These are phyloP conservation scores for Spathaspora sp. DNA, from an alignment of 805 yeast genomes.

Conservation along the genomic window DNA sequence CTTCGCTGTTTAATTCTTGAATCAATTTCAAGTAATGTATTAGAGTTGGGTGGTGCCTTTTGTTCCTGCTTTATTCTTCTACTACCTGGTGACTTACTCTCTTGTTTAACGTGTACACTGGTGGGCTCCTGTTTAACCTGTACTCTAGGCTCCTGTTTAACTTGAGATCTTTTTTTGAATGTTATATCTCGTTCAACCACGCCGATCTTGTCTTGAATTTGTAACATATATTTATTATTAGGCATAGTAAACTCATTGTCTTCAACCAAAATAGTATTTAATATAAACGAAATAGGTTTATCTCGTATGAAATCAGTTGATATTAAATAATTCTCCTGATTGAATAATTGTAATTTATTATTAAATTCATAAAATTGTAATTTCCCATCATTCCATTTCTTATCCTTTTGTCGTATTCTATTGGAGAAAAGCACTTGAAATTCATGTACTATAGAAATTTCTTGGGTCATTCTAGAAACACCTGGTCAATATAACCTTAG, in stretches of 20 bases:
- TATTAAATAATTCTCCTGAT: conserved; percentile 31
- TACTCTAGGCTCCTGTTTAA: neutral
- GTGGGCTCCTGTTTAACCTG: no score
- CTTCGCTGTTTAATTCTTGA: neutral
- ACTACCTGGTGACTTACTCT: no score
- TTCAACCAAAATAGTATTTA: conserved; percentile 6
- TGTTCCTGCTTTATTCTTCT: neutral
- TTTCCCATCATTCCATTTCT: conserved; percentile 52
- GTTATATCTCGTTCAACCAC: conserved; percentile 37
- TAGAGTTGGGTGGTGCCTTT: neutral
- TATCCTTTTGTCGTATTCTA: conserved; percentile 42
- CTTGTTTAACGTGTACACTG: no score
- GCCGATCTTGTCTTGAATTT: conserved; percentile 26
- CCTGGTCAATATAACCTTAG: no score
- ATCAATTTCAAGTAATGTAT: neutral
- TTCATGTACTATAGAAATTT: conserved; percentile 42
- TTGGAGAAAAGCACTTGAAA: conserved; percentile 44
- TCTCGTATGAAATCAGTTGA: conserved; percentile 26
- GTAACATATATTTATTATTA: conserved; percentile 23
- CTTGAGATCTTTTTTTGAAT: conserved; percentile 4
- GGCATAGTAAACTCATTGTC: conserved; percentile 24
- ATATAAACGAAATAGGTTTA: conserved; percentile 5
- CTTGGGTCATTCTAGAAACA: conserved; percentile 7
- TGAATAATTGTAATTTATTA: conserved; percentile 42
- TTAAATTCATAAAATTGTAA: conserved; percentile 45